Evolutionary conservation across 306 rosid genomes (phyloP).

Genomic region (Macrotyloma uniflorum): DNA sequence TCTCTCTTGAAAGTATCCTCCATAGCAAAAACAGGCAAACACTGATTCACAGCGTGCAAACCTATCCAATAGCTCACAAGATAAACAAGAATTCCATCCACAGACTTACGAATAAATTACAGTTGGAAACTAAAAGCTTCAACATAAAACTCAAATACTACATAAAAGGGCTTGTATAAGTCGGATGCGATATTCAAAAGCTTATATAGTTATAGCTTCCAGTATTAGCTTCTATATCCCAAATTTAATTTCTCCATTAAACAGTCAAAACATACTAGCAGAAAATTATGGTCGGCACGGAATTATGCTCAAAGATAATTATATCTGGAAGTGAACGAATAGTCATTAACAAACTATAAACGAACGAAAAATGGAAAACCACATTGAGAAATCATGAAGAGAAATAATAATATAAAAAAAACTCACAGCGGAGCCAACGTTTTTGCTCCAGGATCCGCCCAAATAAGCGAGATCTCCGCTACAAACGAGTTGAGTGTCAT

Average conservation of each 20-base stretch:
- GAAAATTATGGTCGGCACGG: not conserved
- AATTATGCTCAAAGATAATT: not conserved
- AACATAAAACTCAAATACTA: not conserved
- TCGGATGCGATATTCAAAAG: too few relatives aligned
- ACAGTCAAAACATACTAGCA: not conserved
- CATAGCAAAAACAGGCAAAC: not conserved
- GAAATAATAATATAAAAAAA: not conserved
- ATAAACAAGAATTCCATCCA: not conserved
- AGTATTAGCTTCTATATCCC: too few relatives aligned
- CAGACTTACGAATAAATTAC: not conserved
- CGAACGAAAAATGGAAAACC: not conserved
- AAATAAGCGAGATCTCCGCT: conserved; percentile 88
- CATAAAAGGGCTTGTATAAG: not conserved
- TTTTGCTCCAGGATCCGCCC: conserved; percentile 97
- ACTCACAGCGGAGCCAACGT: conserved; percentile 88
- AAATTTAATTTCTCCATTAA: not conserved
- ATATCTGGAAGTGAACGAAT: not conserved
- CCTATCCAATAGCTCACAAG: not conserved
- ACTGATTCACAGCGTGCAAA: not conserved
- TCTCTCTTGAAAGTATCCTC: not conserved
- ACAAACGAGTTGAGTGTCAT: conserved; percentile 85
- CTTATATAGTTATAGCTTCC: too few relatives aligned
- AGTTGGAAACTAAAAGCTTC: not conserved
- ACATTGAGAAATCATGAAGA: not conserved
- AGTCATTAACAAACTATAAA: not conserved